A percentile compares a stretch with the other conserved stretches of the same genome.
Conservation (phyloP, 2,329 filamentous ascomycete genomes). For the Arthrobotrys entomopaga region DNA sequence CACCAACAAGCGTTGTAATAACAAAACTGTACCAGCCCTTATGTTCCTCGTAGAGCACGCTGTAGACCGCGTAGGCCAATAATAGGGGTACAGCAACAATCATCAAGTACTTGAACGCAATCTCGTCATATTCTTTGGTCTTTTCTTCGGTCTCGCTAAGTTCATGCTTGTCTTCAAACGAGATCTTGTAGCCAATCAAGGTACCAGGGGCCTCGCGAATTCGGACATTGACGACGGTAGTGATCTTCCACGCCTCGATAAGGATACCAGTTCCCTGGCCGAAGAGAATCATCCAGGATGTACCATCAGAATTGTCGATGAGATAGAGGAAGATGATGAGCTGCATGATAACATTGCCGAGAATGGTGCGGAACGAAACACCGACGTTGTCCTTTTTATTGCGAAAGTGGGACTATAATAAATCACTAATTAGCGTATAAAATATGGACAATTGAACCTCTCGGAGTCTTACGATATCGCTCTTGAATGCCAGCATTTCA, state of each 20-base stretch:
- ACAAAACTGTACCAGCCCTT: constrained; percentile 98
- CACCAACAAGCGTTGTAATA: constrained; percentile 86
- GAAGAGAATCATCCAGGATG: constrained; percentile 98
- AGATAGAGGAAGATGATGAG: constrained; percentile 94
- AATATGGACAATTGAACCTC: no score
- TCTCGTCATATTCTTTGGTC: constrained; percentile 97
- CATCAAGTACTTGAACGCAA: constrained; percentile 98
- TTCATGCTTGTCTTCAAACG: constrained; percentile 96
- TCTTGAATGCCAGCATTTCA: constrained; percentile 95
- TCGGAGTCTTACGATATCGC: constrained; percentile 73
- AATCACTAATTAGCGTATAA: no score
- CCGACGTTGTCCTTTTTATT: constrained; percentile 99
- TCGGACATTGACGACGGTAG: constrained; percentile 90
- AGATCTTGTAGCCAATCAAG: constrained; percentile 79
- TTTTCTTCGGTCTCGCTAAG: constrained; percentile 95
- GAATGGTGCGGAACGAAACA: constrained; percentile 92
- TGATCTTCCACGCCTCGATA: constrained; percentile 92
- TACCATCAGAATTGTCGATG: constrained; percentile 96
- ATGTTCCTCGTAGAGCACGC: constrained; percentile 89
- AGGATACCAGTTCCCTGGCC: constrained; percentile 86
- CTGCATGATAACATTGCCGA: constrained; percentile 99
- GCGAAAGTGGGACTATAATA: constrained; percentile 81
- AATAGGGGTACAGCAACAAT: constrained; percentile 88
- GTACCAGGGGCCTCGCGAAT: constrained; percentile 76
- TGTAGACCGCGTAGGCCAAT: constrained; percentile 88